These are phyloP conservation scores for Rutidosis leptorrhynchoides DNA, from an alignment of 129 eudicot genomes.

Conservation along the genomic window DNA sequence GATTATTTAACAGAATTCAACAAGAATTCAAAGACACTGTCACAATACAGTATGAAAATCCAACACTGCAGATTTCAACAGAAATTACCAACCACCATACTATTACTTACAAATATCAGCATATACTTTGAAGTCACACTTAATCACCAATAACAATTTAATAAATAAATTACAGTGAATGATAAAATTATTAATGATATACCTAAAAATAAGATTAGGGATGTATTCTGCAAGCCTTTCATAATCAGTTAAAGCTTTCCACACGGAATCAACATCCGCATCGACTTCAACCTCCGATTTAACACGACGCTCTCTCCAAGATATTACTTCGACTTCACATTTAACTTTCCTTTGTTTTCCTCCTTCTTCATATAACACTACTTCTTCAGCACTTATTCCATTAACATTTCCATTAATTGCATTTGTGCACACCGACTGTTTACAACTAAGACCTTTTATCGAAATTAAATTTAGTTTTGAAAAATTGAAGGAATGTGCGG, in stretches of 20 bases:
- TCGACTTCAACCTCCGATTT: constrained; percentile 58
- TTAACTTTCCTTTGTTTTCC: constrained; percentile 54
- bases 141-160: neutral
- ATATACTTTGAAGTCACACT: neutral
- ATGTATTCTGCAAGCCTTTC: constrained; percentile 93
- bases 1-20: too few relatives aligned
- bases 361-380: constrained; percentile 37
- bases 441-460: neutral
- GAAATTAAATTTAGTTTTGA: neutral
- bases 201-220: constrained; percentile 91
- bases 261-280: constrained; percentile 76
- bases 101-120: neutral
- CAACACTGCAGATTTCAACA: neutral
- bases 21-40: too few relatives aligned
- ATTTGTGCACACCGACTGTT: neutral
- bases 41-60: neutral
- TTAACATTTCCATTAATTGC: constrained; percentile 14
- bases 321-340: constrained; percentile 80
- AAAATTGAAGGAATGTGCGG: constrained; percentile 10
- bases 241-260: constrained; percentile 91
- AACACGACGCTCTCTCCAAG: constrained; percentile 86
- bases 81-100: neutral
- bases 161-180: neutral
- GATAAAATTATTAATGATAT: neutral
- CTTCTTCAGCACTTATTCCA: constrained; percentile 32